These are phyloP conservation scores for Fusarium aywerte DNA, from an alignment of 2,329 filamentous ascomycete genomes.

Conservation along the genomic window DNA sequence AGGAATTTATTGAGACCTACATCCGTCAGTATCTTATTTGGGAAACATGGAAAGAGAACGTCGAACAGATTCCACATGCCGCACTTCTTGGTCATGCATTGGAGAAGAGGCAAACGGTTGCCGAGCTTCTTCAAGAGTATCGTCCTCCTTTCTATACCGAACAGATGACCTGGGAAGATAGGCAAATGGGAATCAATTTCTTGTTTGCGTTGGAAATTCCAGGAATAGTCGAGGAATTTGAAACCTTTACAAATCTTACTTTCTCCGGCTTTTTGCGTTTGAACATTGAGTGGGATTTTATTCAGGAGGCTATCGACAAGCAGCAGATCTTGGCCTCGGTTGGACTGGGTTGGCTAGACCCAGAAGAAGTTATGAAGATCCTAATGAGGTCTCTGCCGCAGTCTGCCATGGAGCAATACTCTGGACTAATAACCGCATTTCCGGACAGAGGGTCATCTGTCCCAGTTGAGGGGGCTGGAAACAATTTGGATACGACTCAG, in stretches of 20 bases:
- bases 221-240: constrained; percentile 11
- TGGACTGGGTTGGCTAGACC: constrained; percentile 27
- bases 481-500: background rate
- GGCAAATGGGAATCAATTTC: constrained; percentile 34
- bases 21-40: constrained; percentile 34
- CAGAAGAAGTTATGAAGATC: background rate
- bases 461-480: background rate
- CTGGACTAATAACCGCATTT: background rate
- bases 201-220: constrained; percentile 15
- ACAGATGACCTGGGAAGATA: constrained; percentile 23
- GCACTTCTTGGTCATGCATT: constrained; percentile 18
- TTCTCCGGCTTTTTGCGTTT: constrained; percentile 42
- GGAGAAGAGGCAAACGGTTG: constrained; percentile 12
- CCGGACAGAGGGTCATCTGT: background rate
- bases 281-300: constrained; percentile 40
- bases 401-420: background rate
- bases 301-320: constrained; percentile 39
- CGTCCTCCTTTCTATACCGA: constrained; percentile 45
- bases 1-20: constrained; percentile 41
- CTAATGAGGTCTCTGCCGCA: background rate
- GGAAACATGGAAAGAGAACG: constrained; percentile 30
- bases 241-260: constrained; percentile 20
- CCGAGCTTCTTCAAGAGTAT: constrained; percentile 21
- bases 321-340: constrained; percentile 16
- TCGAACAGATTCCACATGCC: constrained; percentile 22